Evolutionary conservation across 768 basidiomycete species (phyloP), one percentile per base, ranked within the genome.

Genomic region (Suillus variegatus): DNA sequence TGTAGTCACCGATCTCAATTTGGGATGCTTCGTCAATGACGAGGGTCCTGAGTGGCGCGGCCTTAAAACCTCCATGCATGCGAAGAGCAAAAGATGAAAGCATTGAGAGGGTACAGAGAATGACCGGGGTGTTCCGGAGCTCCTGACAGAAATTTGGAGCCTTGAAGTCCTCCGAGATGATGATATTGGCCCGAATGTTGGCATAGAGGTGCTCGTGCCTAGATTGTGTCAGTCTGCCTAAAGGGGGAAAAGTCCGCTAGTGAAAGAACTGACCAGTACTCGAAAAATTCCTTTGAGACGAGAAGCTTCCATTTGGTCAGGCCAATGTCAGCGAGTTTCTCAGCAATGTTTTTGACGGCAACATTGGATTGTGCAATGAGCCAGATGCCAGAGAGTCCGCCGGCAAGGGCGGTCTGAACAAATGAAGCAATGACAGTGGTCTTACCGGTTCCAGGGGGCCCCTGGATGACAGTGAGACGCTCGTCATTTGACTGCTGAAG

Each of bases 341-440:
- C 90, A 61, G 91, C 93, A 78, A 95, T 94, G 69, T 95, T 94
- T 75, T 93, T 94, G 25, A 94, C 93, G 56, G 92, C 93, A 58
- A 94, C 86, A 80, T 95, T 95, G 20, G 90, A 91, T 71, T 95
- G 91, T 41, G 93, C 91, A 71, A 93, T 80, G 6, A 95, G 84
- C 90, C 92, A 95, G 14, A 93, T 86, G 0, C 90, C 87, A 67
- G 73, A 68, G 22, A 75, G 71, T 0, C 79, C 79, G 56, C 70
- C 70, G 35, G 73, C 67, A 28, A 84, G 70, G 46, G 86, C 83
- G 68, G 78, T 77, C 25, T 82, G 74, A 13, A 89, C 87, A 82
- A 80, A 90, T 7, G 84, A 79, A 13, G 87, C 86, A 75, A 91
- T 91, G 2, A 91, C 89, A 51, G 87, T 86, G 0, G 90, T 91